Evolutionary conservation across 2,329 filamentous ascomycete species (phyloP).

Genomic region (Clonostachys solani): DNA sequence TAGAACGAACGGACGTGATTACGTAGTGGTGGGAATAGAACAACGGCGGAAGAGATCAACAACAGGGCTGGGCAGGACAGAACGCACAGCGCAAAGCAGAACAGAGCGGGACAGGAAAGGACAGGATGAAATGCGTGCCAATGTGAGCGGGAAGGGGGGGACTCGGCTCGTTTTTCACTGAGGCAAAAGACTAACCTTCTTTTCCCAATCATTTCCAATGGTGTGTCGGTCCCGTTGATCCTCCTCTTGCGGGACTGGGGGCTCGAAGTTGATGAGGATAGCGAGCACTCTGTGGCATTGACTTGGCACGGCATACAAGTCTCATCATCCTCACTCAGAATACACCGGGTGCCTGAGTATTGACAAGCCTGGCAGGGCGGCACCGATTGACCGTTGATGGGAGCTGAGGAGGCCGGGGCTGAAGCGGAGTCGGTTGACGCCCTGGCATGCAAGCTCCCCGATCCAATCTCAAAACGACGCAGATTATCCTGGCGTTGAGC

Average conservation of each 20-base stretch:
- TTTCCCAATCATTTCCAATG: constrained; percentile 58
- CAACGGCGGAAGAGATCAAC: too few species aligned
- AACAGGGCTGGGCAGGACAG: too few species aligned
- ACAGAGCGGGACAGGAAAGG: not conserved
- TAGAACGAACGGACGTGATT: too few species aligned
- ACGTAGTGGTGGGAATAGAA: too few species aligned
- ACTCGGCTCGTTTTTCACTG: not conserved
- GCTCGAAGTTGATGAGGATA: constrained; percentile 53
- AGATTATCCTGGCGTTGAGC: constrained; percentile 36
- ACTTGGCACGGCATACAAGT: constrained; percentile 74
- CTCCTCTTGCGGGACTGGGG: constrained; percentile 79
- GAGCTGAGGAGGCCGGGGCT: constrained; percentile 30
- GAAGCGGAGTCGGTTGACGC: constrained; percentile 44
- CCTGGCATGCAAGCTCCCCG: constrained; percentile 45
- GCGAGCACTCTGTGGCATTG: constrained; percentile 74
- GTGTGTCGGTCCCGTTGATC: constrained; percentile 54
- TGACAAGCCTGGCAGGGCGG: constrained; percentile 71
- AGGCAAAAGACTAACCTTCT: constrained; percentile 56
- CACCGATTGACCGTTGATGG: constrained; percentile 31
- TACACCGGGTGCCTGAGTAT: constrained; percentile 70
- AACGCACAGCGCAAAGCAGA: not conserved
- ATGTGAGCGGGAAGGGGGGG: not conserved
- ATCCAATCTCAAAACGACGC: constrained; percentile 42
- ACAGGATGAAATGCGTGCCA: not conserved
- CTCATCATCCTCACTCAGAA: constrained; percentile 69